Evolutionary conservation across 83 land plant species (phyloP).

Genomic region (Larix sibirica): DNA sequence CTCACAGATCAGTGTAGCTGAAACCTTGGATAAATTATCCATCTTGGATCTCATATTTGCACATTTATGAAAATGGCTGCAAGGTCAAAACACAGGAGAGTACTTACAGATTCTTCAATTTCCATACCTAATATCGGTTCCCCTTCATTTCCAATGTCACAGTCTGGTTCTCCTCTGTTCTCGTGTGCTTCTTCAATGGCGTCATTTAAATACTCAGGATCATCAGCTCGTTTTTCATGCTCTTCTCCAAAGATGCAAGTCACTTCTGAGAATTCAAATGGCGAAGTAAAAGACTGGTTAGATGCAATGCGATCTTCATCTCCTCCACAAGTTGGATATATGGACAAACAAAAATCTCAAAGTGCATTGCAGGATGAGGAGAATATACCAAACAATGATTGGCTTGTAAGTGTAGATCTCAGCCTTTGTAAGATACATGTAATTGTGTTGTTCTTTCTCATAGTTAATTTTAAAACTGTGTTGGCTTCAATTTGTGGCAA

Average conservation of each 20-base stretch:
- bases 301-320: constrained; percentile 48
- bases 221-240: constrained; percentile 5
- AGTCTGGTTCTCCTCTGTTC: constrained; percentile 11
- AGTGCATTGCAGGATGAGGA: background rate
- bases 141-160: constrained; percentile 9
- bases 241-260: constrained; percentile 4
- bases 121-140: background rate
- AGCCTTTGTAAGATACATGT: background rate
- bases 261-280: constrained; percentile 8
- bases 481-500: background rate
- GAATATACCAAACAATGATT: background rate
- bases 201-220: constrained; percentile 11
- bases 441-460: background rate
- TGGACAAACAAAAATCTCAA: background rate
- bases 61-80: background rate
- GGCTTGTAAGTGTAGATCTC: constrained; percentile 9
- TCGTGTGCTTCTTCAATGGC: constrained; percentile 5
- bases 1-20: background rate
- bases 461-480: background rate
- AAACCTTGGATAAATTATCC: background rate
- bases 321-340: constrained; percentile 22
- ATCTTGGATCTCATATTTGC: background rate
- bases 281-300: constrained; percentile 27
- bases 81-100: constrained; percentile 11
- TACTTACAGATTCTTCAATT: constrained; percentile 10